Evolutionary conservation across 108 stramenopile genomes (phyloP).

Genomic region (Skeletonema menzelii): DNA sequence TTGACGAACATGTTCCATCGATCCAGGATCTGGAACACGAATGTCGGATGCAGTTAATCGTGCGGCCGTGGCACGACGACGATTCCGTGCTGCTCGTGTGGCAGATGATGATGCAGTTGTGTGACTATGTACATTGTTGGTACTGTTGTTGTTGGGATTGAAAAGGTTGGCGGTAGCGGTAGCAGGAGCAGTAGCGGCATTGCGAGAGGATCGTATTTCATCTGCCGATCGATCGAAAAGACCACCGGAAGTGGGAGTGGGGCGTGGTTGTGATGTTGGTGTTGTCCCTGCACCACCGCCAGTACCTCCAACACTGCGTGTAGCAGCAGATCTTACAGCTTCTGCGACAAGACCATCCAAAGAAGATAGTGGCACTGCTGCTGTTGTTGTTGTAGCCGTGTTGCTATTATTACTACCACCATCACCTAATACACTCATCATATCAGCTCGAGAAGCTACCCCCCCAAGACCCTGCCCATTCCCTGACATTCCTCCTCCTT

Average conservation of each 20-base stretch:
- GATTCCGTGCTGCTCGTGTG: conserved; percentile 10
- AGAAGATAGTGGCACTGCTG: no score
- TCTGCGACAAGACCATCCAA: background rate
- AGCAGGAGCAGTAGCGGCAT: conserved; percentile 1
- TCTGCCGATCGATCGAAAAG: background rate
- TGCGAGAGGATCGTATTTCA: background rate
- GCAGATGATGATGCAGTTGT: background rate
- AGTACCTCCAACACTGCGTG: no score
- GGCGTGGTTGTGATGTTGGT: background rate
- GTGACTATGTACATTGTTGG: background rate
- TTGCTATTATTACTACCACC: background rate
- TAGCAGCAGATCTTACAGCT: background rate
- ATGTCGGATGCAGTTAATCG: conserved; percentile 70
- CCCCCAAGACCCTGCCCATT: conserved; percentile 12
- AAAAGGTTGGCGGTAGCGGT: background rate
- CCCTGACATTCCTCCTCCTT: background rate
- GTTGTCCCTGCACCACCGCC: background rate
- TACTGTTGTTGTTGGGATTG: background rate
- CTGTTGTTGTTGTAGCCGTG: background rate
- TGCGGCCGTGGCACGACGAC: conserved; percentile 49
- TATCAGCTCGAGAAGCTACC: background rate
- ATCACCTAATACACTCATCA: background rate
- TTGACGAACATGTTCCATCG: conserved; percentile 92
- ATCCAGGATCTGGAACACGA: conserved; percentile 65
- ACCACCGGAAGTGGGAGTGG: background rate